Percentiles rank a stretch among this genome's conserved stretches.
These are phyloP conservation scores for Seminavis robusta DNA, from an alignment of 108 stramenopile species.

Conservation along the genomic window DNA sequence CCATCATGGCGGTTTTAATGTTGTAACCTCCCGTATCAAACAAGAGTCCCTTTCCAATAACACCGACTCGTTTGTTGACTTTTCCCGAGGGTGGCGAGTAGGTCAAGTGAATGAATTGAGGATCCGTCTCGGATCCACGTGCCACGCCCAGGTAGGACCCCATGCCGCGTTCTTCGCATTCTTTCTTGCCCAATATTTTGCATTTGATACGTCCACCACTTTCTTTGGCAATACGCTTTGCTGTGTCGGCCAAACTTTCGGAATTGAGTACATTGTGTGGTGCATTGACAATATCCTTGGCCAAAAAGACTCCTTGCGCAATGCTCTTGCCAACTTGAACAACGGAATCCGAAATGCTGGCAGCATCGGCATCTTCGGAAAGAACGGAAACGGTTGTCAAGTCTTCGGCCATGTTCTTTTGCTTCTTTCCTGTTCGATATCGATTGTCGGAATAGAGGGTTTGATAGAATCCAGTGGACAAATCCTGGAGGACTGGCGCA, in stretches of 20 bases:
- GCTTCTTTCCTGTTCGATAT: slow-evolving; percentile 70
- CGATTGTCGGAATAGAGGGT: slow-evolving; percentile 80
- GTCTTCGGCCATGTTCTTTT: slow-evolving; percentile 61
- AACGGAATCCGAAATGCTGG: slow-evolving; percentile 9
- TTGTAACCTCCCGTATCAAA: slow-evolving; percentile 99
- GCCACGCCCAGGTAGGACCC: slow-evolving; percentile 92
- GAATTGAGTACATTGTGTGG: slow-evolving; percentile 96
- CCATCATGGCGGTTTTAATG: slow-evolving; percentile 98
- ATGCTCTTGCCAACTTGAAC: slow-evolving; percentile 50
- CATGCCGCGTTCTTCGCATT: slow-evolving; percentile 91
- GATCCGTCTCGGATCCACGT: slow-evolving; percentile 87
- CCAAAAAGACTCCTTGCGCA: slow-evolving; percentile 59
- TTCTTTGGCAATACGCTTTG: slow-evolving; percentile 71
- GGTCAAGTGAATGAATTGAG: slow-evolving; percentile 95
- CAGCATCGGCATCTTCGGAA: slow-evolving; percentile 22
- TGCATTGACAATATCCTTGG: slow-evolving; percentile 94
- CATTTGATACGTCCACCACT: slow-evolving; percentile 70
- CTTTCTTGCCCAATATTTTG: slow-evolving; percentile 76
- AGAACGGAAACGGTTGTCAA: slow-evolving; percentile 53
- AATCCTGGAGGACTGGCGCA: slow-evolving; percentile 21
- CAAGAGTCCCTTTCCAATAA: slow-evolving; percentile 94
- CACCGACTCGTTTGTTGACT: slow-evolving; percentile 82
- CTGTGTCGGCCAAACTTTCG: slow-evolving; percentile 77
- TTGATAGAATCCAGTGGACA: slow-evolving; percentile 58
- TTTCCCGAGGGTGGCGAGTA: slow-evolving; percentile 67